These are phyloP conservation scores for Talaromyces rugulosus DNA, from an alignment of 2,329 filamentous ascomycete species.

Conservation along the genomic window DNA sequence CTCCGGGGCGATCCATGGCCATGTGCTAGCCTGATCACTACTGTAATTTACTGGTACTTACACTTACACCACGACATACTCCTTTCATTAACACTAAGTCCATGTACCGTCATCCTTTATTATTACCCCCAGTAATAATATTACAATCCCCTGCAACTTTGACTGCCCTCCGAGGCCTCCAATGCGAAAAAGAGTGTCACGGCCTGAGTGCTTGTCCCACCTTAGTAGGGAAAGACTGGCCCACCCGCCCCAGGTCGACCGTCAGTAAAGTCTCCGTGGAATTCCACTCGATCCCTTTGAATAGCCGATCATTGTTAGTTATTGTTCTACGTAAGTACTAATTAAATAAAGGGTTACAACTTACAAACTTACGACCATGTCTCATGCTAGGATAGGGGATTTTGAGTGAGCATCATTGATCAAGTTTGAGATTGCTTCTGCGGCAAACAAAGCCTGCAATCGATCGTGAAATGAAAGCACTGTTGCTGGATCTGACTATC, in stretches of 20 bases:
- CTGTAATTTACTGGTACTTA: not conserved
- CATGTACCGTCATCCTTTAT: not conserved
- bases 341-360: not conserved
- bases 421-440: not conserved
- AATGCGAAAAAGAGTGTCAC: not conserved
- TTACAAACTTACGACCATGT: not conserved
- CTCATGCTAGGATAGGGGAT: not conserved
- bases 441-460: not conserved
- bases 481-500: not conserved
- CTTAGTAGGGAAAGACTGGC: not conserved
- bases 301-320: not conserved
- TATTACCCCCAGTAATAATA: not conserved
- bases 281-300: not conserved
- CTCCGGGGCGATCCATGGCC: constrained; percentile 1
- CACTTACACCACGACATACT: not conserved
- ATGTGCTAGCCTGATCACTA: not conserved
- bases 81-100: not conserved
- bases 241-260: not conserved
- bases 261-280: not conserved
- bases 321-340: not conserved
- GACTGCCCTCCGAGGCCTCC: not conserved
- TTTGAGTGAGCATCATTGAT: not conserved
- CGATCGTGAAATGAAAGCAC: not conserved
- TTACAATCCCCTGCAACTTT: not conserved
- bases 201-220: not conserved